Base-by-base conservation (phyloP, 345 rosid genomes). In the Hypericum androsaemum region DNA sequence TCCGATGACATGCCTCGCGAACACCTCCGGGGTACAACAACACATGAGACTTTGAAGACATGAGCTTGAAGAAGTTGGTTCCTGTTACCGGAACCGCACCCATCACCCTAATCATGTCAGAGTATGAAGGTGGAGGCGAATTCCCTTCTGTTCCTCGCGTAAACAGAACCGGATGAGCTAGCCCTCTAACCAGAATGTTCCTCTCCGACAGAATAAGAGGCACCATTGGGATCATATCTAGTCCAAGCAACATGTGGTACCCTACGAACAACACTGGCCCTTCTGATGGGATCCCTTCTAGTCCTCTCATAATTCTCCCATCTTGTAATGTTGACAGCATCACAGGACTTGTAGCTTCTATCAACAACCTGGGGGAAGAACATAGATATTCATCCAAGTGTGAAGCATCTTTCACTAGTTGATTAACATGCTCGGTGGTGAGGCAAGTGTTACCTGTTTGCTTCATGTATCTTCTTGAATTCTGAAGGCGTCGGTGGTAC, bases 31-130 rank as follows among this genome's bases (percentile, higher is more conserved):
- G 94, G 64, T 81, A 84, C 47, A 84, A 69, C 17, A 84, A 57
- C 63, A 69, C 77, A 64, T 84, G 86, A 56, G 88, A 72, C 41
- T 80, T 82, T 41, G 85, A 66, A 39, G 84, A 71, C 22, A 88
- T 57, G 62, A 88, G 80, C 60, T 69, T 78, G 71, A 69, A 80
- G 52, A 88, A 75, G 64, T 74, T 78, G 49, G 71, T 63, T 59
- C 65, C 76, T 6, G 89, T 67, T 54, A 84, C 79, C 16, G 89
- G 96, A 56, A 75, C 75, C 38, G 85, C 80, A n/a, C 96, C 96
- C 79, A 88, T 69, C 50, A 71, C 54, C 72, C 77, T 74, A 42
- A 54, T 28, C 12, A 52, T 46, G 72, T 88, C 88, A 8, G 49
- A 17, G 13, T 42, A 2, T 12, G 63, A 41, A 39, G 70, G 58